Evolutionary conservation across 345 rosid genomes (phyloP).

Genomic region (Psidium guajava): DNA sequence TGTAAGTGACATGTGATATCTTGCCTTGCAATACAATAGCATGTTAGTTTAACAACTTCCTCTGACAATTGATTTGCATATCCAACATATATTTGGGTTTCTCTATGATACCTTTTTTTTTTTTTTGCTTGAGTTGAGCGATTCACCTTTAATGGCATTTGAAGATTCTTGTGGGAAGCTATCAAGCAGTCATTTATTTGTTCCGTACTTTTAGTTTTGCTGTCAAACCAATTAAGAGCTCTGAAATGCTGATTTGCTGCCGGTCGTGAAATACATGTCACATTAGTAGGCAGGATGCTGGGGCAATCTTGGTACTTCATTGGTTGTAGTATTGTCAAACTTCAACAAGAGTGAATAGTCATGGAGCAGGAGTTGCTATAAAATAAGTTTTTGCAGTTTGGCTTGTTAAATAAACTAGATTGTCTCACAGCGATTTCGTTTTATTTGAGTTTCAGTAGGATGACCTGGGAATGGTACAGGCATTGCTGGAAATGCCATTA

Average conservation of each 20-base stretch:
- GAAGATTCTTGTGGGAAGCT: background rate
- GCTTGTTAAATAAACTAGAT: background rate
- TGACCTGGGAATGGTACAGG: background rate
- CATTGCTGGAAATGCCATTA: background rate
- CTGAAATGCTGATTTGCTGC: background rate
- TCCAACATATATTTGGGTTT: background rate
- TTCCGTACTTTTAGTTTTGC: background rate
- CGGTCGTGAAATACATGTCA: background rate
- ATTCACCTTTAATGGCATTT: background rate
- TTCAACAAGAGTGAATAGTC: background rate
- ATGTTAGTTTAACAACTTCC: background rate
- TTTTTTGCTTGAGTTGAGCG: background rate
- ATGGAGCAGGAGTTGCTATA: background rate
- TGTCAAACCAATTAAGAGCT: background rate
- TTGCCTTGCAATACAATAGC: background rate
- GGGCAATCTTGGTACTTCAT: background rate
- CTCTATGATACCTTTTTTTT: background rate
- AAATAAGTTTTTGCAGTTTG: background rate
- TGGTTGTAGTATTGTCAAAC: background rate
- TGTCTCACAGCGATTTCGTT: background rate
- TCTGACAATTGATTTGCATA: background rate
- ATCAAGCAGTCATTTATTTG: background rate
- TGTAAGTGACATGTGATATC: conserved; percentile 25
- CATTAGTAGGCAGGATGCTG: background rate
- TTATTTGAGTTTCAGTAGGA: background rate